Base-by-base conservation (phyloP, 495 filamentous ascomycete genomes). In the Aspergillus olivimuriae region DNA sequence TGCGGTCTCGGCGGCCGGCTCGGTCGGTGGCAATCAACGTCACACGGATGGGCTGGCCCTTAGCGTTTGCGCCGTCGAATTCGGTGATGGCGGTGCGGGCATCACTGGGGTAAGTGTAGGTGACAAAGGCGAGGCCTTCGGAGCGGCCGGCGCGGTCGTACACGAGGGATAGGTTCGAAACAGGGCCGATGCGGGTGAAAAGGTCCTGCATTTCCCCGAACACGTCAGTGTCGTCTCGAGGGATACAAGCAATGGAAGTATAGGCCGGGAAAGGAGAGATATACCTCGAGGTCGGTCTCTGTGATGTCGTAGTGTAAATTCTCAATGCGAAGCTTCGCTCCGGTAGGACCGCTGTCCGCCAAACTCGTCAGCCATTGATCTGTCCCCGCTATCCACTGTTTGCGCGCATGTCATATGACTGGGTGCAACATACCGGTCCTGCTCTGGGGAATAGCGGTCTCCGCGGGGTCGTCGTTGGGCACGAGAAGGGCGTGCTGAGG, bases 301-400 rank as follows among this genome's bases (percentile, higher is more conserved):
- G 84, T 88, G 43, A 96, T 76, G 32, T 96, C 91, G 65, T 94
- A 96, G 65, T 96, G 91, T 37, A 96, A 66, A 60, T 95, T 95
- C 48, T 94, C 88, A 36, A 96, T 83, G 41, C 83, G 83, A 48
- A 96, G 63, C 62, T 87, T 90, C 38, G 82, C 73, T 53, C 84
- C 79, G 20, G 68, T 50, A 28, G 69, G 44, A n/a, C 75, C 65
- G 53, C 52, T 51, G 39, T 24, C 26, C 28, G 16, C 24, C 23
- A 44, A 23, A 46, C 55, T 37, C 53, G 47, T 46, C 36, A 51
- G 26, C 22, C 20, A 12, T 48, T 10, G 2, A 12, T 23, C 35
- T 12, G 4, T 12, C 11, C 1, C 11, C 6, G 17, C 17, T 11
- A 34, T 34, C 47, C 62, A 45, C 36, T 39, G 37, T n/a, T n/a